Percentiles rank a stretch among this genome's conserved stretches.
phyloP scores from a whole-genome alignment of 2,329 filamentous ascomycete genomes.

The Chaetomium olivaceum region DNA sequence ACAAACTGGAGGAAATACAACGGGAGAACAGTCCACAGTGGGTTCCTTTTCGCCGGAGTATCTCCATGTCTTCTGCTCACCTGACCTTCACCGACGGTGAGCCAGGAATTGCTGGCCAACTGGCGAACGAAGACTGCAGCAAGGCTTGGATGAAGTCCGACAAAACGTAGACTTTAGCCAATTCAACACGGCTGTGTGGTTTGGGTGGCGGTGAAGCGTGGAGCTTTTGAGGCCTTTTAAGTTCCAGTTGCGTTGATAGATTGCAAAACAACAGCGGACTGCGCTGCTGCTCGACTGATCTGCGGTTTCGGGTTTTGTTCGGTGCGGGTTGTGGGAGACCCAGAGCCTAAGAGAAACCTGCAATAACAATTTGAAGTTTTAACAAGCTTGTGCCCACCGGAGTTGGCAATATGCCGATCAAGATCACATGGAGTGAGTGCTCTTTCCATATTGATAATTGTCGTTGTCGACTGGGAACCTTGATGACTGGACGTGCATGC shows the following conservation, averaged over 20 bases:
- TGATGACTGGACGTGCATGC: constrained; percentile 3
- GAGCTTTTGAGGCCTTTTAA: background rate
- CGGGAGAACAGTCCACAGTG: constrained; percentile 18
- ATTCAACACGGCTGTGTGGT: background rate
- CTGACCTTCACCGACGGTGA: constrained; percentile 16
- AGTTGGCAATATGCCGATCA: background rate
- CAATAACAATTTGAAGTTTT: background rate
- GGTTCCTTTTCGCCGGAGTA: constrained; percentile 19
- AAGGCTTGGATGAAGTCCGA: background rate
- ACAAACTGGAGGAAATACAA: background rate
- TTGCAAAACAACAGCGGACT: background rate
- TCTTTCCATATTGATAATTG: background rate
- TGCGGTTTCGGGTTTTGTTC: background rate
- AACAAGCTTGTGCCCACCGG: too few species aligned
- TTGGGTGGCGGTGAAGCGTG: background rate
- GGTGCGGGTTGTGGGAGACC: background rate
- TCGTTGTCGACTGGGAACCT: background rate
- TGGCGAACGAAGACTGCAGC: background rate
- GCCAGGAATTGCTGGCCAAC: constrained; percentile 3
- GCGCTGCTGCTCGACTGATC: background rate
- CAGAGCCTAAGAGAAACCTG: background rate
- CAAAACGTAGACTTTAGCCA: constrained; percentile 10
- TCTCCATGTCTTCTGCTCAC: constrained; percentile 7
- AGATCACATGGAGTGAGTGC: background rate
- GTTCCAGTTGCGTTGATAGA: background rate